Evolutionary conservation across 2,329 filamentous ascomycete genomes (phyloP), one percentile per base, ranked within the genome.

Genomic region (Colletotrichum magnum): DNA sequence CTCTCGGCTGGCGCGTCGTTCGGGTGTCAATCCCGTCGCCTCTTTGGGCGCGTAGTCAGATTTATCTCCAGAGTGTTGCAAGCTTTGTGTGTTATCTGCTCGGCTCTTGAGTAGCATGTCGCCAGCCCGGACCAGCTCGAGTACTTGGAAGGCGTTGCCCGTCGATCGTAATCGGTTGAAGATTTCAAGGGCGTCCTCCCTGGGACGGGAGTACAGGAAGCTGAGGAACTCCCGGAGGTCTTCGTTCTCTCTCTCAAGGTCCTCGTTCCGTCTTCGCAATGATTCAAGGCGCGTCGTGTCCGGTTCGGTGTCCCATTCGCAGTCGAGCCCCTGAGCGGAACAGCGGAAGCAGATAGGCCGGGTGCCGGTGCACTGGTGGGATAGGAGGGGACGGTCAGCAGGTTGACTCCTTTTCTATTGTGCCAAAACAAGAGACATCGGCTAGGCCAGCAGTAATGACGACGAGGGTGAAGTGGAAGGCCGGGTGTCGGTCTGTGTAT

Each of bases 251-350:
- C 28, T 45, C 32, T 68, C 59, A 6, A 71, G 59, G 7, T 57
- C 50, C 10, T 48, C 28, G 15, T 62, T 45, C 39, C 69, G 41
- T 51, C 60, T 21, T 24, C 56, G 43, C 15, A 69, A 51, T 3
- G 69, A 52, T n/a, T 57, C 24, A 7, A 54, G 21, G 7, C 56
- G 65, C 6, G 69, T 69, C 28, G 53, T 71, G 16, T 68, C 65
- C 12, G 58, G 68, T 21, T 63, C 68, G 13, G 57, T 58, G 51
- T 71, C 69, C 58, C 56, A 71, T 26, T 59, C 50, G 59, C 69
- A 71, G 4, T 61, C 43, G 5, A 60, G 16, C 15, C 26, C 45
- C 32, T 69, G 59, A 18, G 13, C 32, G 5, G 54, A 48, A 28
- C 69, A 71, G 7, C 69, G 69, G 9, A 18, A 39, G 39, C 69